Evolutionary conservation across 169 alveolate genomes (phyloP).

Genomic region (Plasmodium billcollinsi): DNA sequence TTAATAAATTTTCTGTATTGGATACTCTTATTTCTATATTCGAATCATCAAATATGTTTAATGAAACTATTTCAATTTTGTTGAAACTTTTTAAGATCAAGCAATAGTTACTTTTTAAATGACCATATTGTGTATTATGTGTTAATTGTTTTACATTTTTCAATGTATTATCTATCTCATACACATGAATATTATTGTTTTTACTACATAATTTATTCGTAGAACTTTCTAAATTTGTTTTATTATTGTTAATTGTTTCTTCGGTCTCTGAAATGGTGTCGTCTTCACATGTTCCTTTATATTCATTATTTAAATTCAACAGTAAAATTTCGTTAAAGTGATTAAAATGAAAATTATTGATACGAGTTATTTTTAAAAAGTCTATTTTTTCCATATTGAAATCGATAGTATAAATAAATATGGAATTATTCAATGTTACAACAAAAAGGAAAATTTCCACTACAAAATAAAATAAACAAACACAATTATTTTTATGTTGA

Average conservation of each 20-base stretch:
- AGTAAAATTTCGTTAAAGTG: constrained; percentile 6
- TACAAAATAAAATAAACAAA: constrained; percentile 1
- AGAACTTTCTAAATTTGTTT: background rate
- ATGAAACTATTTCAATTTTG: constrained; percentile 1
- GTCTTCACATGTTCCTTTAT: too few species aligned
- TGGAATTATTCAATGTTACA: constrained; percentile 24
- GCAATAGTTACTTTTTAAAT: constrained; percentile 27
- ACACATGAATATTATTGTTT: background rate
- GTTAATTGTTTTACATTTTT: background rate
- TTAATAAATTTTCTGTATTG: background rate
- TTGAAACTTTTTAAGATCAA: constrained; percentile 13
- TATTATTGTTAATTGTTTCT: background rate
- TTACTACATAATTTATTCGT: too few species aligned
- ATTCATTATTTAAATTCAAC: constrained; percentile 9
- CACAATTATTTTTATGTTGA: background rate
- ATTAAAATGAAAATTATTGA: background rate
- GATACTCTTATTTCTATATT: constrained; percentile 11
- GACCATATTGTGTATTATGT: background rate
- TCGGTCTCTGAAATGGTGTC: too few species aligned
- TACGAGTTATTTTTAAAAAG: background rate
- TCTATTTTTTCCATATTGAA: background rate
- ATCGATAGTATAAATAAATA: constrained; percentile 7
- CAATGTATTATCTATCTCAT: background rate
- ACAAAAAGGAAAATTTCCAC: constrained; percentile 21
- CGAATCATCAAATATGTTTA: constrained; percentile 22